Percentiles rank a stretch among this genome's conserved stretches.
Evolutionary conservation across 2,329 filamentous ascomycete genomes (phyloP).

Genomic region (Cadophora sp.): DNA sequence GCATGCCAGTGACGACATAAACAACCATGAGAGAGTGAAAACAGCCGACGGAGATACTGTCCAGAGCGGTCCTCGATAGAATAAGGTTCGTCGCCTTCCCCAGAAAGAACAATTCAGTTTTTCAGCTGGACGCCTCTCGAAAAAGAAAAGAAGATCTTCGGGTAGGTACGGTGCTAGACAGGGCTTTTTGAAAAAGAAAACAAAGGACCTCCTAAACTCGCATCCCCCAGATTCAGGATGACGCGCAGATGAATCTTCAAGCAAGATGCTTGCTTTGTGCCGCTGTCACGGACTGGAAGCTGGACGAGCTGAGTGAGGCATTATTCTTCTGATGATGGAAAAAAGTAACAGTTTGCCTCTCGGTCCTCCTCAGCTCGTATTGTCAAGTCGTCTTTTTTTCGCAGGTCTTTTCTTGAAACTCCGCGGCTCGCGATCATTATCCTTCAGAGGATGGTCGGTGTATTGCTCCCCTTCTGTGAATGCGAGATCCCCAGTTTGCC

Average conservation of each 20-base stretch:
- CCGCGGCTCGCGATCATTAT: conserved; percentile 3
- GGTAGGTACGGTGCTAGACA: neutral
- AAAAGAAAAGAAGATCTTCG: neutral
- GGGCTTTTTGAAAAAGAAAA: neutral
- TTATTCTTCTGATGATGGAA: neutral
- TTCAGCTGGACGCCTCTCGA: neutral
- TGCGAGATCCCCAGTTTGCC: conserved; percentile 71
- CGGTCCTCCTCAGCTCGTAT: conserved; percentile 8
- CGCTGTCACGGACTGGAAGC: conserved; percentile 10
- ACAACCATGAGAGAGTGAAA: neutral
- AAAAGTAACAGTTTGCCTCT: conserved; percentile 11
- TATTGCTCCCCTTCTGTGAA: conserved; percentile 65
- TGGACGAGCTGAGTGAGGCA: conserved; percentile 4
- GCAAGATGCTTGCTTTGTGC: conserved; percentile 10
- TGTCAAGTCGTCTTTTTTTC: conserved; percentile 29
- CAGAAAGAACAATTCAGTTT: neutral
- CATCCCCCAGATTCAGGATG: neutral
- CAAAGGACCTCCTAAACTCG: neutral
- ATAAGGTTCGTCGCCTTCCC: neutral
- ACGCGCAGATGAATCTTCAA: conserved; percentile 5
- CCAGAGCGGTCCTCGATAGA: neutral
- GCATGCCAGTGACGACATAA: neutral
- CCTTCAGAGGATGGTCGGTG: neutral
- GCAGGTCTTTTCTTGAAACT: conserved; percentile 19
- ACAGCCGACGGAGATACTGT: neutral